Evolutionary conservation across 164 flowering plant species (phyloP), one percentile per base, ranked within the genome.

Genomic region (Taxillus chinensis): DNA sequence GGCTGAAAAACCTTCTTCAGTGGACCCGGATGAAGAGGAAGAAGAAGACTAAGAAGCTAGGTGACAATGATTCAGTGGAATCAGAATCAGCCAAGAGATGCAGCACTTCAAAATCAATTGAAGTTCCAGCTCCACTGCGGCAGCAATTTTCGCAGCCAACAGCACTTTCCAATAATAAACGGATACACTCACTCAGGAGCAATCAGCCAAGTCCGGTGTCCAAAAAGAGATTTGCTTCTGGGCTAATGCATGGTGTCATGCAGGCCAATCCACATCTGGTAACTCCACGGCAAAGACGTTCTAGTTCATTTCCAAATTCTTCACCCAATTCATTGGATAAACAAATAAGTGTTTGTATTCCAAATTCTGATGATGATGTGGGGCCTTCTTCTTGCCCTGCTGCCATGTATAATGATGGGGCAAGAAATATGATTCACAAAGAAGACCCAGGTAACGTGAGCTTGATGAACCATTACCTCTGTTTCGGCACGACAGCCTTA

Each of bases 151-250:
- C 84, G 8, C 82, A 76, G 68, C 71, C 79, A 39, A 60, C 85
- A 6, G 65, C 88, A 7, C 79, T 73, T 52, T 75, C 85, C 0
- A 84, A 66, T 77, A 79, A 85, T 72, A 93, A 90, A 64, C 63
- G 96, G 12, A 68, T 84, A 14, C 86, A 86, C 11, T 68, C 96
- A 0, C 90, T 81, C 3, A 74, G 95, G 69, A 86, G 87, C 57
- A 78, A 79, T 65, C 72, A 76, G 16, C 85, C 99, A 3, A 93
- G 99, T 64, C 81, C 89, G 55, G 62, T 74, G 5, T 75, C 85
- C 41, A 86, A 87, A 79, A 90, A 90, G 80, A 93, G 78, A 68
- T 67, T 83, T 13, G 92, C 96, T 13, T 74, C 88, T 12, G 92
- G 95, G 39, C 57, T 86, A 57, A 71, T 71, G 76, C 81, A 82